phyloP scores from a whole-genome alignment of 2,329 filamentous ascomycete genomes.

The Penicillium sp. region DNA sequence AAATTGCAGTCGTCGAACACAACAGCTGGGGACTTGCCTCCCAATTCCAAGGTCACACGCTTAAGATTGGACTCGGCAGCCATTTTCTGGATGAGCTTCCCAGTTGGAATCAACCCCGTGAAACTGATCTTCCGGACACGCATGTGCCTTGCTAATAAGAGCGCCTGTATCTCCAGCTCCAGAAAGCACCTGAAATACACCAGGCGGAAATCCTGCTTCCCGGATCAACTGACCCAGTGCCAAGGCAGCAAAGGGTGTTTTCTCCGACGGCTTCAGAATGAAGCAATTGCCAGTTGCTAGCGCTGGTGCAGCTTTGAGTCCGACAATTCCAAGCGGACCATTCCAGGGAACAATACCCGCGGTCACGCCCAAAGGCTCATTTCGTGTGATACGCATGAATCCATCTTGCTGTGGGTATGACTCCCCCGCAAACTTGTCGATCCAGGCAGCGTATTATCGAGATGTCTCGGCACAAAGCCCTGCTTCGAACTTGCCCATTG shows the following conservation, averaged over 20 bases:
- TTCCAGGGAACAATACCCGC: conserved; percentile 76
- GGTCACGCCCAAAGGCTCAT: not conserved
- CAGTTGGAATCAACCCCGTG: conserved; percentile 60
- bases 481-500: no score
- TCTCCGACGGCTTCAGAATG: conserved; percentile 65
- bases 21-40: conserved; percentile 62
- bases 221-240: conserved; percentile 53
- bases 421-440: conserved; percentile 11
- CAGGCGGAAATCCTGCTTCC: conserved; percentile 61
- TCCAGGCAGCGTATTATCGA: conserved; percentile 22
- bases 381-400: not conserved
- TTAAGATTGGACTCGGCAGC: conserved; percentile 63
- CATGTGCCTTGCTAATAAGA: conserved; percentile 59
- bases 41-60: conserved; percentile 65
- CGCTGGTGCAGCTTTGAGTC: conserved; percentile 78
- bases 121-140: conserved; percentile 64
- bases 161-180: conserved; percentile 53
- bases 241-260: conserved; percentile 66
- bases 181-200: conserved; percentile 63
- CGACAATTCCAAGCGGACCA: conserved; percentile 77
- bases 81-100: conserved; percentile 59
- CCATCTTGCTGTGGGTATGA: conserved; percentile 22
- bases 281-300: conserved; percentile 62
- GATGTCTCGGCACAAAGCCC: not conserved
- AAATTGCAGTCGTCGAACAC: conserved; percentile 64